phyloP scores from a whole-genome alignment of 192 early-diverging fungal genomes.

The Coemansia sp. region DNA sequence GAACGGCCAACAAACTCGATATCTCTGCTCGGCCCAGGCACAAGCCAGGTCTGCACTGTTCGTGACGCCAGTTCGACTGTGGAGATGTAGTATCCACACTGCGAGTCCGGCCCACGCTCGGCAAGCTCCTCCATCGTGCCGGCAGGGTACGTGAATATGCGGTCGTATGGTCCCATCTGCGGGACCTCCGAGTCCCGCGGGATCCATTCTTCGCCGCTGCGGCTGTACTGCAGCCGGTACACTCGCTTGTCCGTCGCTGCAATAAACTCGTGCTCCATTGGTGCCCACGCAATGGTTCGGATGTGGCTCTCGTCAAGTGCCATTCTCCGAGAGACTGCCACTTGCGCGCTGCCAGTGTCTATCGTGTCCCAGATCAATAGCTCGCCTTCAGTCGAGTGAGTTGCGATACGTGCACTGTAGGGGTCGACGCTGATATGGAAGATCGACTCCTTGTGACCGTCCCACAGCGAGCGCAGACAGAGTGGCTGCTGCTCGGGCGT shows the following conservation, averaged over 20 bases:
- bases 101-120: not conserved
- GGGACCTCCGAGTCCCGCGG: slow-evolving; percentile 22
- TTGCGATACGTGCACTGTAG: slow-evolving; percentile 38
- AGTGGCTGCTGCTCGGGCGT: not conserved
- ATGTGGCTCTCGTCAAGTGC: slow-evolving; percentile 35
- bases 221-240: slow-evolving; percentile 26
- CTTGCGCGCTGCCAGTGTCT: not conserved
- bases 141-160: slow-evolving; percentile 41
- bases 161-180: slow-evolving; percentile 25
- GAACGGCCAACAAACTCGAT: slow-evolving; percentile 19
- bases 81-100: slow-evolving; percentile 35
- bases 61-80: slow-evolving; percentile 12
- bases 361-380: slow-evolving; percentile 43
- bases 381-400: slow-evolving; percentile 41
- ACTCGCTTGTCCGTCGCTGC: slow-evolving; percentile 33
- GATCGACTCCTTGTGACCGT: slow-evolving; percentile 40
- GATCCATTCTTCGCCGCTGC: slow-evolving; percentile 17
- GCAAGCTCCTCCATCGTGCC: not conserved
- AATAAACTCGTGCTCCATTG: slow-evolving; percentile 40
- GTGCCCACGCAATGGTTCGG: slow-evolving; percentile 47
- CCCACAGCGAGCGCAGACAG: slow-evolving; percentile 24
- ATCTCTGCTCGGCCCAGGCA: slow-evolving; percentile 1
- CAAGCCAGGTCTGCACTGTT: slow-evolving; percentile 35
- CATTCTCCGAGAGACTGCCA: slow-evolving; percentile 31
- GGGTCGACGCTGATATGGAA: slow-evolving; percentile 50